A percentile compares a stretch with the other conserved stretches of the same genome.
phyloP scores from a whole-genome alignment of 2,329 filamentous ascomycete species.

The Colletotrichum musicola region DNA sequence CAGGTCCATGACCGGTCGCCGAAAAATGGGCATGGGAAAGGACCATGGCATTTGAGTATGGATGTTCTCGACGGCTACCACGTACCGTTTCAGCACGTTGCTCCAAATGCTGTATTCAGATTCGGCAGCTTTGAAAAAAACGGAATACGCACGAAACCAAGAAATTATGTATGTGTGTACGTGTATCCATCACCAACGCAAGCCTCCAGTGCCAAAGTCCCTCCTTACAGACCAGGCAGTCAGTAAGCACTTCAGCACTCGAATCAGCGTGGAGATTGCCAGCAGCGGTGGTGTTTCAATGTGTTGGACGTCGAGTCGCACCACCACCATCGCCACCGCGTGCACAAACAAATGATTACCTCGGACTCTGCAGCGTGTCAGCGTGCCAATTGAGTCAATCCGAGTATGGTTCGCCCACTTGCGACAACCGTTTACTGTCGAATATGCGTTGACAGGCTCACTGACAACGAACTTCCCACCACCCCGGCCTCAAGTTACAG shows the following conservation, averaged over 20 bases:
- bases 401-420: too few relatives aligned
- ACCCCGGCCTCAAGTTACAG: not conserved
- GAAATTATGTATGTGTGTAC: too few relatives aligned
- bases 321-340: not conserved
- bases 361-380: too few relatives aligned
- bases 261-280: conserved; percentile 16
- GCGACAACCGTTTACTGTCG: conserved; percentile 5
- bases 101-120: not conserved
- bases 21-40: conserved; percentile 19
- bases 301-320: conserved; percentile 3
- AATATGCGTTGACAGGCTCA: not conserved
- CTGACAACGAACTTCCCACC: conserved; percentile 16
- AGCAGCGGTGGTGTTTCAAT: conserved; percentile 24
- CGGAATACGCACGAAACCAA: not conserved
- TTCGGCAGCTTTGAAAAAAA: not conserved
- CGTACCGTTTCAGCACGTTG: too few relatives aligned
- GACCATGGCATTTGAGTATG: conserved; percentile 6
- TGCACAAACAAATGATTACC: too few relatives aligned
- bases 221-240: conserved; percentile 4
- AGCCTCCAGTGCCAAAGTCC: not conserved
- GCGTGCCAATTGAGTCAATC: too few relatives aligned
- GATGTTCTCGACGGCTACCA: too few relatives aligned
- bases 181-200: not conserved
- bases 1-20: not conserved
- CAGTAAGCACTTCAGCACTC: conserved; percentile 18